Evolutionary conservation across 306 rosid genomes (phyloP), one percentile per base, ranked within the genome.

Genomic region (Vigna unguiculata): DNA sequence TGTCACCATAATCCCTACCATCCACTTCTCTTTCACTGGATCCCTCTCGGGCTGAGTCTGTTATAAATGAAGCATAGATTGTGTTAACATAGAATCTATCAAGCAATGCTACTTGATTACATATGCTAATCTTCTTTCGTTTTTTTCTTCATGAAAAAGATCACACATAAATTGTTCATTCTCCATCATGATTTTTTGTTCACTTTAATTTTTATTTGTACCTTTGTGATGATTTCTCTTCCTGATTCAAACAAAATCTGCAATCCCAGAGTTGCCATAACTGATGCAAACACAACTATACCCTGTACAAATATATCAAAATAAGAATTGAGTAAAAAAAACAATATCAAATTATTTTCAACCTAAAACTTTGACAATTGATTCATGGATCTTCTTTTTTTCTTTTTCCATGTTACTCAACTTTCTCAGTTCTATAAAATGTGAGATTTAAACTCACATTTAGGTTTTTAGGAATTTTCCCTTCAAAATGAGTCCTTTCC

Each of bases 201-300:
- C 3, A 2, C 16, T 21, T 5, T 57, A 10, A 4, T 67, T 12
- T 13, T 10, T 34, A 57, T 38, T 22, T 53, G 43, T 83, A 91
- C 97, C 97, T 89, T 88, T 20, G 69, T 1, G 72, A 92, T 46
- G 77, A 92, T 77, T 82, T 92, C 81, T 79, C 92, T 86, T 15
- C 61, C 92, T 2, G 98, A 92, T 84, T 92, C 97, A 63, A 92
- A 84, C 79, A 95, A 71, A 70, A 95, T 88, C 76, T 95, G 97
- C 69, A 90, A 72, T 65, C 99, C 97, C 11, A 95, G 97, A 81
- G 98, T 95, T 3, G 97, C 88, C 98, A 95, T 95, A 43, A 92
- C 89, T 12, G 98, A 86, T 62, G 97, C 97, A 71, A 95, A 95
- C 43, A 95, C 96, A 34, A 95, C 93, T 45, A 95, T 89, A 43